Percentiles rank a stretch among this genome's conserved stretches.
These are phyloP conservation scores for Amanita rimosa DNA, from an alignment of 768 basidiomycete genomes.

Conservation along the genomic window DNA sequence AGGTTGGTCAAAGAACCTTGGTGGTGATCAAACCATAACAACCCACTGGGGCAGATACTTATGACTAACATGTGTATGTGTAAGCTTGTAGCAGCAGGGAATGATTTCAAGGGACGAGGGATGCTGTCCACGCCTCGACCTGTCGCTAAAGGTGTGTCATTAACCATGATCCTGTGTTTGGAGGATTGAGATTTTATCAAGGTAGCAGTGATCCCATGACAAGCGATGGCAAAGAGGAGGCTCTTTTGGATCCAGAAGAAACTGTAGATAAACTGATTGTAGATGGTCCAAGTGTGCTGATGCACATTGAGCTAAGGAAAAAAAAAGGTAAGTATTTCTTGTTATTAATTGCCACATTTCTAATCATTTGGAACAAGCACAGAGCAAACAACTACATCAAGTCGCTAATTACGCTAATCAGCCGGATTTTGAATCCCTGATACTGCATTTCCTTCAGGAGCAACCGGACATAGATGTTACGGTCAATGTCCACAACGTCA, in stretches of 20 bases:
- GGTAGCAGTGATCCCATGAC: not conserved
- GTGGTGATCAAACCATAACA: constrained; percentile 12
- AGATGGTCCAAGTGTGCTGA: not conserved
- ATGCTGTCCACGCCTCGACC: constrained; percentile 15
- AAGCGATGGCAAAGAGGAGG: not conserved
- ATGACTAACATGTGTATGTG: constrained; percentile 7
- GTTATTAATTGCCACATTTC: not conserved
- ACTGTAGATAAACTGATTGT: constrained; percentile 2
- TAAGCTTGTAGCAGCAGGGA: constrained; percentile 1
- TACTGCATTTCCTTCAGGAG: constrained; percentile 10
- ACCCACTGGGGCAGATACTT: constrained; percentile 17
- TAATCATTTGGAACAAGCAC: not conserved
- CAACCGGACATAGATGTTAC: constrained; percentile 8
- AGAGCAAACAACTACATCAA: not conserved
- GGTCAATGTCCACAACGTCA: too few species aligned
- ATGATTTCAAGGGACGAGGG: constrained; percentile 11
- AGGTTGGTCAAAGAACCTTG: constrained; percentile 16
- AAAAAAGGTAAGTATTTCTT: not conserved
- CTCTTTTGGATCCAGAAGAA: not conserved
- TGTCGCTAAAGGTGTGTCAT: constrained; percentile 5
- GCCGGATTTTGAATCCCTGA: constrained; percentile 7
- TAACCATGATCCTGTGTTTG: not conserved
- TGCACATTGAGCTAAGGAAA: not conserved
- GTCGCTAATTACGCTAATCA: constrained; percentile 4
- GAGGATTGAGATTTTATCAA: not conserved